These are phyloP conservation scores for Orbilia quercus DNA, from an alignment of 2,329 filamentous ascomycete genomes.

Conservation along the genomic window DNA sequence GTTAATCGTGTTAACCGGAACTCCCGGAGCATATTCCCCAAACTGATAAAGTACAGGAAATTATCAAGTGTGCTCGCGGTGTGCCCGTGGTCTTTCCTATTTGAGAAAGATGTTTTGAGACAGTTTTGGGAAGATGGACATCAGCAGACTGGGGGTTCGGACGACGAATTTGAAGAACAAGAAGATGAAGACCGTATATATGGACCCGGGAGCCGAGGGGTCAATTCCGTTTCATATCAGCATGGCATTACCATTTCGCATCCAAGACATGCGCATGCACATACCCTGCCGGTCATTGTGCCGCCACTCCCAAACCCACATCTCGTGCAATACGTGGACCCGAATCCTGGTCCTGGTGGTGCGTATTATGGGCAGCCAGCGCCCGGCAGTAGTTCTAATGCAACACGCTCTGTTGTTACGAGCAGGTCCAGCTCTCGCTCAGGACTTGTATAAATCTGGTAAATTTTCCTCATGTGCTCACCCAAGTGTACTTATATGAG, in stretches of 20 bases:
- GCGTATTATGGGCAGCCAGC: neutral
- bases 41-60: constrained; percentile 1
- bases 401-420: neutral
- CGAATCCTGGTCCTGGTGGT: no score
- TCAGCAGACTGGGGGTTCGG: neutral
- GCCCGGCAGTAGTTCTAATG: neutral
- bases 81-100: constrained; percentile 17
- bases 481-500: no score
- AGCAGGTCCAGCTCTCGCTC: no score
- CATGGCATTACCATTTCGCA: no score
- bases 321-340: no score
- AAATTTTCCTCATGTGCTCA: no score
- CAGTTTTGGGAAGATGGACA: constrained; percentile 15
- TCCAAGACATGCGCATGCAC: no score
- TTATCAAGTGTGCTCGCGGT: constrained; percentile 1
- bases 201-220: no score
- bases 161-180: neutral
- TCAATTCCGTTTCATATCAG: no score
- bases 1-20: neutral
- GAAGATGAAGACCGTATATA: neutral
- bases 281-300: no score
- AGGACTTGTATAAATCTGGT: neutral
- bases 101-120: neutral
- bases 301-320: no score
- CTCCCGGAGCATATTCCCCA: neutral